Percentiles rank a stretch among this genome's conserved stretches.
Conservation (phyloP, 352 stramenopile genomes). For the Globisporangium abappressorium region DNA sequence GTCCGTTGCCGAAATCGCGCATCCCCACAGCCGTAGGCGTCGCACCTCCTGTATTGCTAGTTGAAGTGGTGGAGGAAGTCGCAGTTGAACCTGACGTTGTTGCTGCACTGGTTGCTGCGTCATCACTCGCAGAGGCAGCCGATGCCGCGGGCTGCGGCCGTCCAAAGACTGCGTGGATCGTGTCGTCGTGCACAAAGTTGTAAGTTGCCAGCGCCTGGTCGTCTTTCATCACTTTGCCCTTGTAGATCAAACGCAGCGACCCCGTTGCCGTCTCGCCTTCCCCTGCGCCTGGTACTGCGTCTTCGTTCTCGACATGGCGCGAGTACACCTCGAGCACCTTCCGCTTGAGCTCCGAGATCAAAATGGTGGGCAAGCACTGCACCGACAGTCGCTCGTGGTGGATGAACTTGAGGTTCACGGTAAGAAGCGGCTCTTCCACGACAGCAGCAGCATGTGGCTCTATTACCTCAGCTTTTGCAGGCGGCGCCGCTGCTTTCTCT, state of each 20-base stretch:
- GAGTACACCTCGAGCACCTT: constrained; percentile 16
- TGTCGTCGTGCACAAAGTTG: constrained; percentile 36
- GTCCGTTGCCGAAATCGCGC: constrained; percentile 14
- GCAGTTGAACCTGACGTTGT: background rate
- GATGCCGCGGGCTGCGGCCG: constrained; percentile 10
- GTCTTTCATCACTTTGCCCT: constrained; percentile 49
- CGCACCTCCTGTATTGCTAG: background rate
- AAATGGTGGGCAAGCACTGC: constrained; percentile 17
- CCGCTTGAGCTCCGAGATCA: constrained; percentile 28
- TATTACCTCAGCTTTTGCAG: background rate
- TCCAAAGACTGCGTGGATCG: constrained; percentile 37
- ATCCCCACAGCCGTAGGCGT: background rate
- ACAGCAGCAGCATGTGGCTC: background rate
- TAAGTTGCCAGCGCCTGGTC: constrained; percentile 28
- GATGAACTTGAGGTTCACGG: constrained; percentile 48
- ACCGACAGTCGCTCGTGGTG: constrained; percentile 29
- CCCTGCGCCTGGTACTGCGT: background rate
- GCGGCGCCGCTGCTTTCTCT: constrained; percentile 4
- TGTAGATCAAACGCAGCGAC: constrained; percentile 45
- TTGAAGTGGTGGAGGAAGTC: background rate
- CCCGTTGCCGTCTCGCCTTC: background rate
- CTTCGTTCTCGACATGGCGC: background rate
- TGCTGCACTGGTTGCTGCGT: background rate
- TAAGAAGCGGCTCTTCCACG: constrained; percentile 8
- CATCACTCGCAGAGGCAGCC: too few relatives aligned